Conservation (phyloP, 192 early-diverging fungal genomes). For the Coemansia sp. region DNA sequence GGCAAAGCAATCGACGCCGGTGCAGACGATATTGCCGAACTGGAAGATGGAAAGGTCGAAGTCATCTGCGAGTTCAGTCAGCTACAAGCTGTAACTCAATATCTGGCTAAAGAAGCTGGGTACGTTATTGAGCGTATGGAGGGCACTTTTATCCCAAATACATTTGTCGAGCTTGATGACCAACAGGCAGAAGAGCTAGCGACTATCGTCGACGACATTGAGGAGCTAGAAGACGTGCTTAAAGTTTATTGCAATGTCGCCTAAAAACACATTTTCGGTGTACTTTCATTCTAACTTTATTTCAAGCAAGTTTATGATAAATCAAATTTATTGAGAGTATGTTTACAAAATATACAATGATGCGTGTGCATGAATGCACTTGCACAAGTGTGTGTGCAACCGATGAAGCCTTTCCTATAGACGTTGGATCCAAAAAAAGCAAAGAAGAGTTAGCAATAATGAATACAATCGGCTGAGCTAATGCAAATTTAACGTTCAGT, state of each 20-base stretch:
- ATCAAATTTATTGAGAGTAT: neutral
- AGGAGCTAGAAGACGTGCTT: slow-evolving; percentile 64
- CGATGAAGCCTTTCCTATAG: too few species aligned
- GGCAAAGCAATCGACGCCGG: slow-evolving; percentile 60
- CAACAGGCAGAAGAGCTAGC: slow-evolving; percentile 51
- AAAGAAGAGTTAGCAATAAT: too few species aligned
- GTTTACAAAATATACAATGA: neutral
- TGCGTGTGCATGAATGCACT: too few species aligned
- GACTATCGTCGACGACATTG: slow-evolving; percentile 55
- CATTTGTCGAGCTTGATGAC: slow-evolving; percentile 46
- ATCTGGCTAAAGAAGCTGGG: slow-evolving; percentile 33
- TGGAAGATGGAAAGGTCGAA: slow-evolving; percentile 52
- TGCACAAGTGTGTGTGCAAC: too few species aligned
- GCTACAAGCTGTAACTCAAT: slow-evolving; percentile 49
- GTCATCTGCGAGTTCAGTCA: slow-evolving; percentile 56
- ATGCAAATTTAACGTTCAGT: neutral
- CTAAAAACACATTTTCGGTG: neutral
- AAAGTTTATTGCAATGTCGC: slow-evolving; percentile 53
- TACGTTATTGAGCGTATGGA: slow-evolving; percentile 62
- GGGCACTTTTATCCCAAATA: slow-evolving; percentile 54
- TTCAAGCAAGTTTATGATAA: neutral
- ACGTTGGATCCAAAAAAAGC: too few species aligned
- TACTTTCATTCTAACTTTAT: neutral
- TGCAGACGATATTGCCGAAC: slow-evolving; percentile 60
- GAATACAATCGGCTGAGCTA: neutral